Percentiles rank a stretch among this genome's conserved stretches.
Conservation (phyloP, 805 yeast species). For the Soucietia sequanensis region DNA sequence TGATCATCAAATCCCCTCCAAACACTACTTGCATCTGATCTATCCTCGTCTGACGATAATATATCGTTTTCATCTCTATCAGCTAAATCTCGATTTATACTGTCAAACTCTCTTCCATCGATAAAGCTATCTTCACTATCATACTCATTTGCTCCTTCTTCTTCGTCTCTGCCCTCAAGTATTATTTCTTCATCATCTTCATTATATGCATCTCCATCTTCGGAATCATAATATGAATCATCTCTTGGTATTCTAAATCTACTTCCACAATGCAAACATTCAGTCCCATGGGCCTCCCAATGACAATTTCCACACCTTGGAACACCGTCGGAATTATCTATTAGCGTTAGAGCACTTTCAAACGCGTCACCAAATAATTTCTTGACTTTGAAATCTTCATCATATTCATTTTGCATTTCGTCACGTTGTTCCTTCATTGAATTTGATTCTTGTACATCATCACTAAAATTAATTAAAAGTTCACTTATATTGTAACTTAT, state of each 20-base stretch:
- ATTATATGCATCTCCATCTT: constrained; percentile 35
- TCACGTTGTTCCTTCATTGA: constrained; percentile 22
- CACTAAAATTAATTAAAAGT: constrained; percentile 33
- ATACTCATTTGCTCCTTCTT: constrained; percentile 17
- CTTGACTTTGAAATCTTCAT: constrained; percentile 35
- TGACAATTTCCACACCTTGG: constrained; percentile 74
- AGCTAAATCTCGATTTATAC: constrained; percentile 17
- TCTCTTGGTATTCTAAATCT: constrained; percentile 39
- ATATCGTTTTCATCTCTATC: not conserved
- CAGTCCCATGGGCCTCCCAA: constrained; percentile 71
- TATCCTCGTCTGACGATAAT: constrained; percentile 8
- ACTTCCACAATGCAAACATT: constrained; percentile 69
- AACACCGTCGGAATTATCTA: constrained; percentile 69
- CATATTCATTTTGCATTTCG: constrained; percentile 33
- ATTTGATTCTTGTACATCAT: constrained; percentile 21
- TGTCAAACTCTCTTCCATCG: constrained; percentile 22
- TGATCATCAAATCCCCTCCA: constrained; percentile 20
- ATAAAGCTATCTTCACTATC: constrained; percentile 35
- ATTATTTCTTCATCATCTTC: constrained; percentile 31
- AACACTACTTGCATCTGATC: constrained; percentile 6
- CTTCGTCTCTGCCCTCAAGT: constrained; percentile 12
- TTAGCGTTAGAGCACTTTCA: constrained; percentile 48
- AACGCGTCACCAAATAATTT: constrained; percentile 51
- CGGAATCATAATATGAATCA: constrained; percentile 34
- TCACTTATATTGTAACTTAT: constrained; percentile 37